Percentiles rank a stretch among this genome's conserved stretches.
Evolutionary conservation across 2,329 filamentous ascomycete genomes (phyloP).

Genomic region (Diaporthe helianthi): DNA sequence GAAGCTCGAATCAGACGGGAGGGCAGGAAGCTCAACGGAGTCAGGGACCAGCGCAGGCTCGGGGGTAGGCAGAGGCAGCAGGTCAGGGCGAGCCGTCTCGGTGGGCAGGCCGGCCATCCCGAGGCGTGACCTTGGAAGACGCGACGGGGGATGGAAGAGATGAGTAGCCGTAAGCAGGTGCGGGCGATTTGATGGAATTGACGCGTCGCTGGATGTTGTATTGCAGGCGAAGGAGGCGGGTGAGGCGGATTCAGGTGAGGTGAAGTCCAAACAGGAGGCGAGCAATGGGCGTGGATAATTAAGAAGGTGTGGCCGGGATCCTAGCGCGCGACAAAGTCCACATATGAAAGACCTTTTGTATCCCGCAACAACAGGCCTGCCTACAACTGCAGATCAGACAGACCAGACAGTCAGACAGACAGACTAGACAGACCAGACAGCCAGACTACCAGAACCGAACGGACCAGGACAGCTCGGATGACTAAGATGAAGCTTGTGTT

Average conservation of each 20-base stretch:
- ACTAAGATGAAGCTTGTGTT: constrained; percentile 6
- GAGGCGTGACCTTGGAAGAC: constrained; percentile 4
- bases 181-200: constrained; percentile 14
- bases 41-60: constrained; percentile 24
- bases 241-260: neutral
- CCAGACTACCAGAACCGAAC: neutral
- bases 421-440: neutral
- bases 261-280: constrained; percentile 7
- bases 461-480: neutral
- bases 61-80: constrained; percentile 1
- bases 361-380: constrained; percentile 17
- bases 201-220: constrained; percentile 30
- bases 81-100: constrained; percentile 24
- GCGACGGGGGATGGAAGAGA: constrained; percentile 9
- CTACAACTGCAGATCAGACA: constrained; percentile 8
- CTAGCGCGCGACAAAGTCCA: constrained; percentile 25
- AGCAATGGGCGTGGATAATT: constrained; percentile 21
- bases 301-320: constrained; percentile 23
- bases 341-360: constrained; percentile 23
- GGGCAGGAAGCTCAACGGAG: constrained; percentile 31
- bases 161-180: neutral
- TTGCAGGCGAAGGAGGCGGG: neutral
- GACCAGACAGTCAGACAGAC: neutral
- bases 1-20: constrained; percentile 39
- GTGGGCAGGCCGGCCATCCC: constrained; percentile 29